phyloP scores from a whole-genome alignment of 257 asterid species.

The Henckelia pumila region DNA sequence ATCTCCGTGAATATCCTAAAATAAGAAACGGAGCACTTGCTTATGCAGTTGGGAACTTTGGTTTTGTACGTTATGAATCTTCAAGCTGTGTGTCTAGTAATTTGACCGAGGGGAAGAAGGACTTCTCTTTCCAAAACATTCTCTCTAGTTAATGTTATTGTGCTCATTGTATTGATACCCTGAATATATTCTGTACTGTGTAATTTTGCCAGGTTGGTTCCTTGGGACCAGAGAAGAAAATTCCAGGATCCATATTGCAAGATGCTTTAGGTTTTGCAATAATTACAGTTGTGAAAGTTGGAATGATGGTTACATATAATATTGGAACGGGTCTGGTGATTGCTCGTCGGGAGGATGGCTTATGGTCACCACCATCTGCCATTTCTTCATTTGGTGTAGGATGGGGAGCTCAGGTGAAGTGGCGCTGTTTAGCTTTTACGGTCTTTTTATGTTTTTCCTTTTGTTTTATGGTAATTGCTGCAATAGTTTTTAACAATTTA shows the following conservation, averaged over 20 bases:
- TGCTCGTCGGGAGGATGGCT: constrained; percentile 89
- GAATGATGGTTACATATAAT: constrained; percentile 89
- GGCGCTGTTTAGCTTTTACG: not conserved
- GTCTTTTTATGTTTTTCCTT: not conserved
- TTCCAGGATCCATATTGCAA: constrained; percentile 81
- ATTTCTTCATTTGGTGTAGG: constrained; percentile 87
- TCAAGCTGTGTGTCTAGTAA: not conserved
- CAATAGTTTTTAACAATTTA: not conserved
- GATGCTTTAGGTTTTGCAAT: constrained; percentile 94
- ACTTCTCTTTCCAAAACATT: not conserved
- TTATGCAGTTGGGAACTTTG: too few relatives aligned
- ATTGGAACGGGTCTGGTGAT: constrained; percentile 92
- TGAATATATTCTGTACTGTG: constrained; percentile 16
- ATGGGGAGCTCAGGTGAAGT: constrained; percentile 97
- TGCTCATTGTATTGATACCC: constrained; percentile 2
- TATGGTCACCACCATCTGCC: constrained; percentile 99
- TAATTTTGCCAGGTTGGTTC: constrained; percentile 61
- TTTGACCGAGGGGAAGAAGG: not conserved
- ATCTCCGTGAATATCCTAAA: too few relatives aligned
- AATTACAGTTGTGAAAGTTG: constrained; percentile 86
- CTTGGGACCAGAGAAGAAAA: constrained; percentile 73
- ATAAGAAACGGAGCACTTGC: not conserved
- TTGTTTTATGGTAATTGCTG: not conserved
- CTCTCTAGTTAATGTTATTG: not conserved
- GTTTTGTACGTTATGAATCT: not conserved